These are phyloP conservation scores for Cercospora beticola DNA, from an alignment of 2,329 filamentous ascomycete species.

Conservation along the genomic window DNA sequence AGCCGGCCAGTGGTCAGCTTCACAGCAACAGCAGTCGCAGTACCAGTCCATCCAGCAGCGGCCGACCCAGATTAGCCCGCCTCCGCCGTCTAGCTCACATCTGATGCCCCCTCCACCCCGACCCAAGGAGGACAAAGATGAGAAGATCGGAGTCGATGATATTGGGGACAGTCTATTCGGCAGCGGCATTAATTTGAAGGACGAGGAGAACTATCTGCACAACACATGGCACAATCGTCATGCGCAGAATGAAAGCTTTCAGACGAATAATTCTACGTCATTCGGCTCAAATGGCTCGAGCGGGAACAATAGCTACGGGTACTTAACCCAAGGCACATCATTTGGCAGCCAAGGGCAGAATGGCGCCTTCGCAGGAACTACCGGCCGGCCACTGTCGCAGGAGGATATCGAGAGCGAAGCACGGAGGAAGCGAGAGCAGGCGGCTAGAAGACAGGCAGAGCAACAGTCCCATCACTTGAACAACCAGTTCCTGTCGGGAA, in stretches of 20 bases:
- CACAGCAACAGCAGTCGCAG: slow-evolving; percentile 21
- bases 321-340: slow-evolving; percentile 44
- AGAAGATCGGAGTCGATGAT: slow-evolving; percentile 65
- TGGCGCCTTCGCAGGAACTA: slow-evolving; percentile 47
- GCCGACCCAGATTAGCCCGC: slow-evolving; percentile 26
- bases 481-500: slow-evolving; percentile 70
- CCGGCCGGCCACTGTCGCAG: slow-evolving; percentile 57
- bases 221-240: slow-evolving; percentile 59
- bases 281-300: slow-evolving; percentile 46
- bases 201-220: slow-evolving; percentile 80
- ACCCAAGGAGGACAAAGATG: slow-evolving; percentile 58
- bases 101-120: slow-evolving; percentile 64
- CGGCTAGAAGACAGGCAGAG: slow-evolving; percentile 61
- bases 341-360: slow-evolving; percentile 41
- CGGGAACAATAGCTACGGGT: slow-evolving; percentile 49
- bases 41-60: slow-evolving; percentile 28
- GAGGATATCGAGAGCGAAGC: slow-evolving; percentile 66
- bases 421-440: slow-evolving; percentile 65
- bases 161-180: slow-evolving; percentile 80
- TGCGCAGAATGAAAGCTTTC: slow-evolving; percentile 33
- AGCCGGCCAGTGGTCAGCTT: slow-evolving; percentile 10
- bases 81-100: slow-evolving; percentile 22
- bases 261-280: slow-evolving; percentile 43
- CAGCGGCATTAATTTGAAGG: slow-evolving; percentile 81
- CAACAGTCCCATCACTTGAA: slow-evolving; percentile 67